phyloP scores from a whole-genome alignment of 2,329 filamentous ascomycete species.

The Aspergillus tubingensis region DNA sequence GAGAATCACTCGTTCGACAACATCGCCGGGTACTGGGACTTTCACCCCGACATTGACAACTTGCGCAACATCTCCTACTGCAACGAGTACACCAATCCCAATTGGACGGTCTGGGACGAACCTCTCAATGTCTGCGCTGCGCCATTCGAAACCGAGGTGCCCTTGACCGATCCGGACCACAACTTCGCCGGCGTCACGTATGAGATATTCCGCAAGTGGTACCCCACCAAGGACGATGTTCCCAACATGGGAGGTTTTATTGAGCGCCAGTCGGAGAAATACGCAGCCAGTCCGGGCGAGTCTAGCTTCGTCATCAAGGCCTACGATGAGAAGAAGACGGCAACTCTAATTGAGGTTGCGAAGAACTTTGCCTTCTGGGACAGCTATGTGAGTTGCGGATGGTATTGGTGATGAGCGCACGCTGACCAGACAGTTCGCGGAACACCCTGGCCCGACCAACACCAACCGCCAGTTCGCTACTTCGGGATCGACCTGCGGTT shows the following conservation, averaged over 20 bases:
- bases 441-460: constrained; percentile 45
- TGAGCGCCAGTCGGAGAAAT: constrained; percentile 42
- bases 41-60: constrained; percentile 41
- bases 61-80: constrained; percentile 35
- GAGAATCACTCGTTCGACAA: constrained; percentile 47
- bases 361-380: constrained; percentile 44
- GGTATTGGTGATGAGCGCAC: background rate
- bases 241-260: constrained; percentile 44
- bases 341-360: constrained; percentile 36
- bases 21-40: constrained; percentile 44
- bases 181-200: constrained; percentile 35
- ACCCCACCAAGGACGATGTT: constrained; percentile 36
- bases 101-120: constrained; percentile 41
- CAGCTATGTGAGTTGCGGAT: constrained; percentile 29
- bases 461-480: constrained; percentile 45
- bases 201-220: constrained; percentile 43
- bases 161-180: constrained; percentile 39
- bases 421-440: constrained; percentile 30
- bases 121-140: constrained; percentile 38
- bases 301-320: constrained; percentile 42
- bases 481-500: constrained; percentile 38
- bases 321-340: constrained; percentile 38
- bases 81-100: constrained; percentile 43
- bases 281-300: constrained; percentile 38
- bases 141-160: constrained; percentile 41